Percentiles rank a stretch among this genome's conserved stretches.
Conservation (phyloP, 108 stramenopile genomes). For the Fragilaria crotonensis region DNA sequence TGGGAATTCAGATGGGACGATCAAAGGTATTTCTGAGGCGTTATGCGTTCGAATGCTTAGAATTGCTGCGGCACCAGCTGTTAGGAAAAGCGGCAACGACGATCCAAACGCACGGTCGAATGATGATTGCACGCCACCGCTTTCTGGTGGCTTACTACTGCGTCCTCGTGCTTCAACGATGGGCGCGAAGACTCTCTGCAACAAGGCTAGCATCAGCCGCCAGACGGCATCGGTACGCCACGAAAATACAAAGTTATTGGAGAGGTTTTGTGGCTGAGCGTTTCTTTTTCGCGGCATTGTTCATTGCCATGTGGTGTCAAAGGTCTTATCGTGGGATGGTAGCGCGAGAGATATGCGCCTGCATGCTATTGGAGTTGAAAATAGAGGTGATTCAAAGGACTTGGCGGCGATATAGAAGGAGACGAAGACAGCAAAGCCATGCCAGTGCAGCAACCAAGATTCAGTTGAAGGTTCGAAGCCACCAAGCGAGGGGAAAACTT, state of each 20-base stretch:
- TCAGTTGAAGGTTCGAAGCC: constrained; percentile 35
- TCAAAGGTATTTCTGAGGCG: constrained; percentile 83
- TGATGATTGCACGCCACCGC: constrained; percentile 25
- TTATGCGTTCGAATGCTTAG: constrained; percentile 73
- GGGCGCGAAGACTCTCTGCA: constrained; percentile 29
- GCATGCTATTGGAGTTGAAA: constrained; percentile 29
- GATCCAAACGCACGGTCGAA: constrained; percentile 39
- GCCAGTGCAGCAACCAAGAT: constrained; percentile 17
- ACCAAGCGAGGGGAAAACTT: constrained; percentile 19
- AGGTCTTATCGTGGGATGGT: constrained; percentile 31
- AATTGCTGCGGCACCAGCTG: constrained; percentile 47
- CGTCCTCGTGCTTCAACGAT: constrained; percentile 23
- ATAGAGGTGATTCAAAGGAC: constrained; percentile 26
- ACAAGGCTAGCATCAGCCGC: constrained; percentile 7
- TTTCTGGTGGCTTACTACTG: constrained; percentile 12
- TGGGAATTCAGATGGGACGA: constrained; percentile 81
- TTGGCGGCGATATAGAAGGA: constrained; percentile 15
- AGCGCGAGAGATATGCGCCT: constrained; percentile 21
- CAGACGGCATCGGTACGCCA: constrained; percentile 26
- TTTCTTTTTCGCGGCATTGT: constrained; percentile 23
- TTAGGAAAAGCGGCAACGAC: constrained; percentile 31
- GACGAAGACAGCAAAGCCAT: constrained; percentile 3
- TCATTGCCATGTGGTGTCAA: constrained; percentile 51
- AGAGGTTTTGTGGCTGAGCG: constrained; percentile 23
- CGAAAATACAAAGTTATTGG: constrained; percentile 45